These are phyloP conservation scores for Diaporthe ampelina DNA, from an alignment of 2,329 filamentous ascomycete genomes.

Conservation along the genomic window DNA sequence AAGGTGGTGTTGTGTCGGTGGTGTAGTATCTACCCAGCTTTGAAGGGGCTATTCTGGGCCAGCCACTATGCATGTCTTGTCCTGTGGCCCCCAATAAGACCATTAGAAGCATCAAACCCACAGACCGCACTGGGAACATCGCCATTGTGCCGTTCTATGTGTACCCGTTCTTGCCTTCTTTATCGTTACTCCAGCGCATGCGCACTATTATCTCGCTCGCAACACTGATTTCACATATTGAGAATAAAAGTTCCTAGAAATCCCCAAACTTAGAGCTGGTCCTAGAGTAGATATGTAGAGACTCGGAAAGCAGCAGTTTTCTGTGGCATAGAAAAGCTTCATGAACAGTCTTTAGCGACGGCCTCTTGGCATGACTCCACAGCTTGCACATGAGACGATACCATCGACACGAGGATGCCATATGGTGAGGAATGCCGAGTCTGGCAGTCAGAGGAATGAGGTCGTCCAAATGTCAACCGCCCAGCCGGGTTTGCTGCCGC, in stretches of 20 bases:
- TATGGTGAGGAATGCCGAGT: slow-evolving; percentile 3
- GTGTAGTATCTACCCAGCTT: slow-evolving; percentile 7
- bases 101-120: slow-evolving; percentile 25
- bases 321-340: background rate
- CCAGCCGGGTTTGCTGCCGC: slow-evolving; percentile 1
- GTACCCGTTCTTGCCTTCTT: background rate
- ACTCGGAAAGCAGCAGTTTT: background rate
- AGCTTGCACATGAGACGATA: background rate
- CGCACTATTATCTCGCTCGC: background rate
- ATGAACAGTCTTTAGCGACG: background rate
- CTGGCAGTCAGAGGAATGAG: background rate
- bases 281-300: slow-evolving; percentile 9
- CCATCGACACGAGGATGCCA: background rate
- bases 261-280: background rate
- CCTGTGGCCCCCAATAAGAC: background rate
- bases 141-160: background rate
- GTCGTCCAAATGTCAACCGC: background rate
- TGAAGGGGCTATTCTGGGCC: slow-evolving; percentile 4
- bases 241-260: background rate
- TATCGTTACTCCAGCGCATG: background rate
- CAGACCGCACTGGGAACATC: slow-evolving; percentile 8
- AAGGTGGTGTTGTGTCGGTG: background rate
- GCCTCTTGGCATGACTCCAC: background rate
- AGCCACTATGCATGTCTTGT: slow-evolving; percentile 9
- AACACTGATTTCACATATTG: background rate